Conservation (phyloP, 2,329 filamentous ascomycete genomes). For the Alternaria incomplexa region DNA sequence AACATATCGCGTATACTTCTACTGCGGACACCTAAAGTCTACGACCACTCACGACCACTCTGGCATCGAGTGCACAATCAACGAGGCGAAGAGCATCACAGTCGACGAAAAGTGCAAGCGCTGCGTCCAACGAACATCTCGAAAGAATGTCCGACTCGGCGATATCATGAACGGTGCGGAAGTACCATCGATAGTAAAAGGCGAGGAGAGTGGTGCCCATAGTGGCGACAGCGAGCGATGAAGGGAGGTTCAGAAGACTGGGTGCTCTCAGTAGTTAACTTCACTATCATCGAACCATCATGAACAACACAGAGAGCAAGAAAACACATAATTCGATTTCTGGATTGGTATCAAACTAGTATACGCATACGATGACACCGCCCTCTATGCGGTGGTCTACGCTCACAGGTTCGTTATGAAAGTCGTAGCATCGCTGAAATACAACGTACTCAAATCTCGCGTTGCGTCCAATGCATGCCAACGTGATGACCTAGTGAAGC, state of each 20-base stretch:
- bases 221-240: neutral
- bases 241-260: neutral
- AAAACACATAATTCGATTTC: neutral
- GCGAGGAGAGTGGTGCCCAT: neutral
- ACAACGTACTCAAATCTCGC: neutral
- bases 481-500: neutral
- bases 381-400: neutral
- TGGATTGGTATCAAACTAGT: neutral
- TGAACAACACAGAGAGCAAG: neutral
- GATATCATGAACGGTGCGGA: neutral
- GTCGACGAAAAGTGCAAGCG: neutral
- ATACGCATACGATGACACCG: neutral
- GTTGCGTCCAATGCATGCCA: neutral
- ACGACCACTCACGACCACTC: neutral
- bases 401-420: neutral
- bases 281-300: neutral
- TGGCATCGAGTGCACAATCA: neutral
- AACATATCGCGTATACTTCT: neutral
- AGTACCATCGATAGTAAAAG: neutral
- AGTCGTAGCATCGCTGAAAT: neutral
- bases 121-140: neutral
- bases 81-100: neutral
- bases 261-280: neutral
- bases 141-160: neutral
- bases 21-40: slow-evolving; percentile 2